Conservation (phyloP, 1,284 basidiomycete species). For the Apiotrichum laibachii region DNA sequence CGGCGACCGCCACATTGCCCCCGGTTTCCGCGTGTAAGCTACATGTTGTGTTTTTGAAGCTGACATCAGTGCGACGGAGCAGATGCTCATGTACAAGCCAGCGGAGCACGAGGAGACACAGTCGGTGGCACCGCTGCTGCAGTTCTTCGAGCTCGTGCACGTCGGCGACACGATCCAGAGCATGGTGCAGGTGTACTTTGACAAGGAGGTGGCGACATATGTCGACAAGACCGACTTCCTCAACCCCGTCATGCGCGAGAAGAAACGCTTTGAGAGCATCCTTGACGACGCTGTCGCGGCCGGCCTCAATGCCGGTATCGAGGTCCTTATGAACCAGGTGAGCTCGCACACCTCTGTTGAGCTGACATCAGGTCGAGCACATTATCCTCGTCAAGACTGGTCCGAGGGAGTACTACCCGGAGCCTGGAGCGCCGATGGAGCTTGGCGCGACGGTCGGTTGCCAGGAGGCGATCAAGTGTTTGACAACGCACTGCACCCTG, state of each 20-base stretch:
- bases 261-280: conserved; percentile 88
- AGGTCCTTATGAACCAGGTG: conserved; percentile 92
- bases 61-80: conserved; percentile 65
- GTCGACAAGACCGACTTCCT: conserved; percentile 92
- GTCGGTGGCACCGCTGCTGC: conserved; percentile 82
- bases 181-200: conserved; percentile 97
- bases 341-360: conserved; percentile 9
- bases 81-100: conserved; percentile 84
- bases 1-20: conserved; percentile 72
- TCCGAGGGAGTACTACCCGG: conserved; percentile 85
- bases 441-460: conserved; percentile 84
- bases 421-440: conserved; percentile 69
- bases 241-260: conserved; percentile 89
- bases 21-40: conserved; percentile 77
- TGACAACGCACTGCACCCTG: conserved; percentile 84
- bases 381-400: conserved; percentile 79
- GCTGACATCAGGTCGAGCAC: conserved; percentile 74
- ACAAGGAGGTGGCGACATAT: conserved; percentile 84
- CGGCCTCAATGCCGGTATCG: conserved; percentile 90
- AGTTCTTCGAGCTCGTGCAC: conserved; percentile 97
- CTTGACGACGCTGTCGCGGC: conserved; percentile 90
- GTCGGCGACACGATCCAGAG: conserved; percentile 95
- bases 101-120: conserved; percentile 73
- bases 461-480: conserved; percentile 74
- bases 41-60: background rate